Base-by-base conservation (phyloP, 2,329 filamentous ascomycete genomes). In the Achaetomium macrosporum region DNA sequence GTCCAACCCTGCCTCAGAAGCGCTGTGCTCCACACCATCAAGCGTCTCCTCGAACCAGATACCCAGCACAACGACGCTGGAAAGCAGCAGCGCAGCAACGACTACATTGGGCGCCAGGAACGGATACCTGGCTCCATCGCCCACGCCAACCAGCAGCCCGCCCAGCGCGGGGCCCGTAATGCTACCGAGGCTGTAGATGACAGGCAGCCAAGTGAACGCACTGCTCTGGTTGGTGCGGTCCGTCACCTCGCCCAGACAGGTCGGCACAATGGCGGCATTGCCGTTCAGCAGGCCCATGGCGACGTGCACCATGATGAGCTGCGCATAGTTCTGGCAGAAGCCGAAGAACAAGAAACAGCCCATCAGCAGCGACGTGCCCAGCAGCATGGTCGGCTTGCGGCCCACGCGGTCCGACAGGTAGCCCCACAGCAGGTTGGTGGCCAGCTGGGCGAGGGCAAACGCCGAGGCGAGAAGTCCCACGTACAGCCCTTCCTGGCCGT, bases 131-230 rank as follows among this genome's bases (percentile, higher is more conserved):
- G 81, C 79, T 2, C 69, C 66, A 4, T 37, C 35, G 5, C 80
- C 78, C 29, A 81, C 66, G 42, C 84, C 81, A 0, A 95, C 87
- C 50, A 97, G 71, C 39, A 96, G 68, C 0, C 93, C 93, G 13
- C 93, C 93, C n/a, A 97, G 71, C 1, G 95, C 83, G 0, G 93
- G 93, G 0, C 93, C 93, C 0, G 91, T 93, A 56, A 99, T 96
- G 41, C 88, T 89, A 16, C 93, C 93, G 33, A 99, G 76, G 4
- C 92, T 92, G 69, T 99, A 99, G n/a, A 97, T 85, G 37, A 97
- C 87, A 0, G 93, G 93, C 40, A 99, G 75, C 73, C 96, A 99
- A 1, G 88, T 93, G 64, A 99, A 99, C 0, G 90, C 93, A 49
- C 81, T 81, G 64, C 89, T 93, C 75, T 99, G 93, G 68, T 99